A percentile compares a stretch with the other conserved stretches of the same genome.
Evolutionary conservation across 1,284 basidiomycete genomes (phyloP).

Genomic region (Coniophora puteana): DNA sequence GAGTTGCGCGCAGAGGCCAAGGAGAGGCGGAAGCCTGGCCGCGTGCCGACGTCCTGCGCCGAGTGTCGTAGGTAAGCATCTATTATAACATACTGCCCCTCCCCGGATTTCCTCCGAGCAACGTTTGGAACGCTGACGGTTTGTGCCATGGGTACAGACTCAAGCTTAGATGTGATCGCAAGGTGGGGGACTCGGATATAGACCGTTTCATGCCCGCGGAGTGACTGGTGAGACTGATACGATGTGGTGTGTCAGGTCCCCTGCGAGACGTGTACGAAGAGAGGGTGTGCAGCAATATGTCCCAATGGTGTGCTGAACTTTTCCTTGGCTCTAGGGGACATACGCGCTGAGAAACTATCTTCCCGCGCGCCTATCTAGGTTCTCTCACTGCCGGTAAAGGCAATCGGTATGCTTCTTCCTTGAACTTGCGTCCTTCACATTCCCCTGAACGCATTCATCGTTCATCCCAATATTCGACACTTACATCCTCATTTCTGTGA

Average conservation of each 20-base stretch:
- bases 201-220: background rate
- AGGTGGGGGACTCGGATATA: conserved; percentile 33
- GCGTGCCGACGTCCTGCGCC: conserved; percentile 64
- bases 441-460: too few relatives aligned
- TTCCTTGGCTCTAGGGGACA: conserved; percentile 7
- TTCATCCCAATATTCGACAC: too few relatives aligned
- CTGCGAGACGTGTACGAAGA: conserved; percentile 66
- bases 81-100: background rate
- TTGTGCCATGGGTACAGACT: conserved; percentile 35
- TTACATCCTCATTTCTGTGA: background rate
- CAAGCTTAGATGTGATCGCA: conserved; percentile 70
- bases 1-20: conserved; percentile 19
- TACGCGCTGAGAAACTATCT: conserved; percentile 3
- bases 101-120: background rate
- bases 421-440: background rate
- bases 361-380: conserved; percentile 30
- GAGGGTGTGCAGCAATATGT: conserved; percentile 68
- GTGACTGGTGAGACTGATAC: background rate
- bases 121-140: background rate
- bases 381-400: conserved; percentile 55
- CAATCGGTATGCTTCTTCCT: conserved; percentile 34
- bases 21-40: conserved; percentile 39
- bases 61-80: conserved; percentile 57
- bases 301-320: conserved; percentile 50
- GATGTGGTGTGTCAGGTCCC: conserved; percentile 44